Evolutionary conservation across 2,329 filamentous ascomycete genomes (phyloP), one percentile per base, ranked within the genome.

Genomic region (Alternaria arbusti): DNA sequence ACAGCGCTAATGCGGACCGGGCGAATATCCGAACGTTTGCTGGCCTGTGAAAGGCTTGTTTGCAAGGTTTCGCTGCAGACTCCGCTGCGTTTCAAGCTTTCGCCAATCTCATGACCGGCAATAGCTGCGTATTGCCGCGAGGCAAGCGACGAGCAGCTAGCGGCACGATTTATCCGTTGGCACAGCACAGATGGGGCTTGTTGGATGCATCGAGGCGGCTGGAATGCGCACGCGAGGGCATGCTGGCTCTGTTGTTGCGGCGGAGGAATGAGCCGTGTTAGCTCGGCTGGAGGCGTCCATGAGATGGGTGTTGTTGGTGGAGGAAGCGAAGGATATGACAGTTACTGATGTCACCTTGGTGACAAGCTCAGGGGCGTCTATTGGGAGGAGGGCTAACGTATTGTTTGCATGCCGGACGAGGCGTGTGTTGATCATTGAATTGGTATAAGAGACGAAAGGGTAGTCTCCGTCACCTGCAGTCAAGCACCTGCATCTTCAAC

Each of bases 141-240:
- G 22, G 8, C 6, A 20, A 8, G 22, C 28, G 40, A 32, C 6
- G 15, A 50, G 30, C 32, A 46, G 25, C 17, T 40, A 55, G 30
- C 61, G 64, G 64, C 51, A 62, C 45, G 28, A 23, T 61, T 60
- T 49, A 64, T 36, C 63, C 63, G 23, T 40, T 52, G 30, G 32
- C 46, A 25, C 28, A 28, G 13, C 25, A 30, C n/a, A 22, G 1
- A 20, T 26, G 20, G 49, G 7, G 15, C 28, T 26, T 54, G 22
- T 15, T 47, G 40, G 4, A 54, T 8, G 9, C 17, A 43, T 51
- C 17, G 57, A 15, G 11, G 28, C 20, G 26, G 50, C 17, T 55
- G 22, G 40, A 22, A 32, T 47, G 17, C 25, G 20, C 13, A 17
- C 8, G 49, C 40, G 23, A 23, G 17, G 43, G 17, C 30, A 13